Conservation (phyloP, 352 stramenopile genomes). For the Phytophthora colocasiae region DNA sequence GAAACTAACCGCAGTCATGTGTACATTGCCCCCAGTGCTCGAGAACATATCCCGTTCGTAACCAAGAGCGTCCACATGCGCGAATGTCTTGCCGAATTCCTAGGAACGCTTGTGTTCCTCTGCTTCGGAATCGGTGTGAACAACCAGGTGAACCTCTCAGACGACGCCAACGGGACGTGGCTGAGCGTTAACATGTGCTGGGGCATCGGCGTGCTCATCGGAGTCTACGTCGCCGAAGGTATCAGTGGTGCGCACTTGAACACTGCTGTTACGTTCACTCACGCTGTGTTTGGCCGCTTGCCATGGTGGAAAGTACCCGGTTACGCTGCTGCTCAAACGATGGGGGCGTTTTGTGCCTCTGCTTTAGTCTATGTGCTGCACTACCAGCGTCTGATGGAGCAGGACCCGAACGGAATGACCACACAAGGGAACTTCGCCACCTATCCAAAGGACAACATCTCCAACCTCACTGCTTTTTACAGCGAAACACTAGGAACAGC, state of each 20-base stretch:
- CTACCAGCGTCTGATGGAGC: slow-evolving; percentile 46
- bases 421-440: slow-evolving; percentile 51
- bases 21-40: slow-evolving; percentile 7
- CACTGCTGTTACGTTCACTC: slow-evolving; percentile 56
- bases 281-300: slow-evolving; percentile 48
- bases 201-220: slow-evolving; percentile 41
- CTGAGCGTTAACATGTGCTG: slow-evolving; percentile 61
- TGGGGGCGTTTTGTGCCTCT: slow-evolving; percentile 50
- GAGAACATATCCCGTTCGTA: slow-evolving; percentile 37
- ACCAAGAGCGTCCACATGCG: slow-evolving; percentile 45
- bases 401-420: slow-evolving; percentile 49
- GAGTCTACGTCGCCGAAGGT: slow-evolving; percentile 52
- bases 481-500: slow-evolving; percentile 60
- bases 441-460: slow-evolving; percentile 46
- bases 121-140: slow-evolving; percentile 60
- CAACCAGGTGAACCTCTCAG: slow-evolving; percentile 56
- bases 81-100: slow-evolving; percentile 61
- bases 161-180: slow-evolving; percentile 56
- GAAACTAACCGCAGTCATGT: slow-evolving; percentile 38
- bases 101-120: slow-evolving; percentile 60
- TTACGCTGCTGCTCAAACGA: slow-evolving; percentile 44
- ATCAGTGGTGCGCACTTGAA: slow-evolving; percentile 65
- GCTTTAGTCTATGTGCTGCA: slow-evolving; percentile 54
- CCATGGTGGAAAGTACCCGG: slow-evolving; percentile 53
- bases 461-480: slow-evolving; percentile 55